These are phyloP conservation scores for Cyanidium caldarium DNA, from an alignment of 23 red algal species.

Conservation along the genomic window DNA sequence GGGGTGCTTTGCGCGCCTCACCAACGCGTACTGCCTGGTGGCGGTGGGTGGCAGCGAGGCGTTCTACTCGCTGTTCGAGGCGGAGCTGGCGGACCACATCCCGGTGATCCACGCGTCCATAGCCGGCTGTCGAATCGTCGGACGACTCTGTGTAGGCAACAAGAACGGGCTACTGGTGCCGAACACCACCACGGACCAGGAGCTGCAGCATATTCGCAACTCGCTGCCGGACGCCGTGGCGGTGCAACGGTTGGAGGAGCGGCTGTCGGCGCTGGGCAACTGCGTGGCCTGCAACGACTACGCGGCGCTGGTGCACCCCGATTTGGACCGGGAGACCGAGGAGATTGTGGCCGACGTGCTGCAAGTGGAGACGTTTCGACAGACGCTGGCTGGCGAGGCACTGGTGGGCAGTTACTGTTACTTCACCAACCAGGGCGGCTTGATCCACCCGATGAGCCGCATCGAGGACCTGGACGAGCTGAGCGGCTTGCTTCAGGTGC, in stretches of 20 bases:
- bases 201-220: slow-evolving; percentile 78
- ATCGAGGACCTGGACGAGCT: slow-evolving; percentile 93
- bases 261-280: slow-evolving; percentile 76
- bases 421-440: slow-evolving; percentile 94
- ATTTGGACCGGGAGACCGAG: slow-evolving; percentile 79
- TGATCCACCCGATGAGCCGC: slow-evolving; percentile 65
- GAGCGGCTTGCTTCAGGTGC: slow-evolving; percentile 68
- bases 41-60: slow-evolving; percentile 64
- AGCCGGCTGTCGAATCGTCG: slow-evolving; percentile 61
- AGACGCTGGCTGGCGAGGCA: slow-evolving; percentile 78
- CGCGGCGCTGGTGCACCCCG: slow-evolving; percentile 60
- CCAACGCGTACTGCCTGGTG: slow-evolving; percentile 76
- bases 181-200: slow-evolving; percentile 76
- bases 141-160: slow-evolving; percentile 65
- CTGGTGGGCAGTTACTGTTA: slow-evolving; percentile 73
- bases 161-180: slow-evolving; percentile 79
- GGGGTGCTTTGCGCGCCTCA: slow-evolving; percentile 72
- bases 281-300: slow-evolving; percentile 90
- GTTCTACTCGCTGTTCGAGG: slow-evolving; percentile 97
- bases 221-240: slow-evolving; percentile 66
- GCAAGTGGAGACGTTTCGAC: slow-evolving; percentile 68
- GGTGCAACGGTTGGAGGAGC: slow-evolving; percentile 65
- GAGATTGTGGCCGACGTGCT: slow-evolving; percentile 75
- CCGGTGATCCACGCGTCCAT: slow-evolving; percentile 88
- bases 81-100: slow-evolving; percentile 86